Percentiles rank a stretch among this genome's conserved stretches.
Conservation (phyloP, 1,284 basidiomycete species). For the Malassezia yamatoensis region DNA sequence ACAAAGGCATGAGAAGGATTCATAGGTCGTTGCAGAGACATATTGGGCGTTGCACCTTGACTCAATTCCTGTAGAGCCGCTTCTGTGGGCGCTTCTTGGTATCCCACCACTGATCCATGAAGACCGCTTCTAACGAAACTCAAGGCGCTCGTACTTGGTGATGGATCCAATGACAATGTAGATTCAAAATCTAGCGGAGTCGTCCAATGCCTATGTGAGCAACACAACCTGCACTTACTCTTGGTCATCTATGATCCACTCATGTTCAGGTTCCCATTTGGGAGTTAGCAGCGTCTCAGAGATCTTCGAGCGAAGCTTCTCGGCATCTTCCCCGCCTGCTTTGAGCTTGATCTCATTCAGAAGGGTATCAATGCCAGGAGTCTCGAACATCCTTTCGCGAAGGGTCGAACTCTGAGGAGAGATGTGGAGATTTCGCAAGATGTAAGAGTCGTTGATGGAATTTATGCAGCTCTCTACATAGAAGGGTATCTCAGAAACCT, state of each 20-base stretch:
- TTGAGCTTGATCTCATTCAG: constrained; percentile 1
- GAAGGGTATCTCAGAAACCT: constrained; percentile 4
- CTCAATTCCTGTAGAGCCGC: constrained; percentile 22
- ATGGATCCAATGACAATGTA: constrained; percentile 31
- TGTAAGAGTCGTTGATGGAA: not conserved
- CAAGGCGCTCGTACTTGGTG: constrained; percentile 27
- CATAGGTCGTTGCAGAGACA: constrained; percentile 14
- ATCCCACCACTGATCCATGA: constrained; percentile 36
- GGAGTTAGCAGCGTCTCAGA: constrained; percentile 1
- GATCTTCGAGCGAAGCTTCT: constrained; percentile 5
- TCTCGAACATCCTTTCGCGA: not conserved
- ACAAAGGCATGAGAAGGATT: constrained; percentile 17
- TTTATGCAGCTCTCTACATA: not conserved
- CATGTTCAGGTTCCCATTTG: not conserved
- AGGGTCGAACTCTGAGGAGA: not conserved
- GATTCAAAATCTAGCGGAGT: constrained; percentile 24
- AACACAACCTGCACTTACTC: not conserved
- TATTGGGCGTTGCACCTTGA: constrained; percentile 54
- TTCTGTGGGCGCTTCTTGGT: constrained; percentile 24
- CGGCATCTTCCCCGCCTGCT: constrained; percentile 4
- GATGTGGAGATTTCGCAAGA: not conserved
- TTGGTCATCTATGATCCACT: constrained; percentile 1
- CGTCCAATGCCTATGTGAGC: constrained; percentile 18
- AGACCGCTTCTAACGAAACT: constrained; percentile 44
- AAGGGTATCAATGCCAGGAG: not conserved